Evolutionary conservation across 1,139 yeast species (phyloP).

Genomic region (Sugiyamaella japonica): DNA sequence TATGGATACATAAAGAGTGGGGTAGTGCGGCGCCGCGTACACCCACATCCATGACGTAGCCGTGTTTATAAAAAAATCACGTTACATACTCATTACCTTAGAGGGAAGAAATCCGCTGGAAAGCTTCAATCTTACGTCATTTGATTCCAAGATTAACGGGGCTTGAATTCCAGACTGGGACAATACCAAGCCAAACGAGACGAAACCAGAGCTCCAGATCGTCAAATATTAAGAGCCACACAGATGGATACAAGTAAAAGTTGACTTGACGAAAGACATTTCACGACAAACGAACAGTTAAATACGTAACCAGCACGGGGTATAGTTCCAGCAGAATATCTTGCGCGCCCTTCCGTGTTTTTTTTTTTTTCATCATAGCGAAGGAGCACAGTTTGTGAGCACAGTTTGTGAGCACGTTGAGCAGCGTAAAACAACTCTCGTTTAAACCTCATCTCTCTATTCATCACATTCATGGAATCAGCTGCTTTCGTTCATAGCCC

Average conservation of each 20-base stretch:
- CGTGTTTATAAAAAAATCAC: not conserved
- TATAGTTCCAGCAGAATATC: no score
- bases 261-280: no score
- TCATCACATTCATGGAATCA: conserved; percentile 5
- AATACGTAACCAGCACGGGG: not conserved
- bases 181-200: not conserved
- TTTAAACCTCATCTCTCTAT: not conserved
- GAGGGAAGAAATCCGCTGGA: not conserved
- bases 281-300: no score
- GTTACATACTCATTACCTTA: not conserved
- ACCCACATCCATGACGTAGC: no score
- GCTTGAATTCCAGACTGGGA: not conserved
- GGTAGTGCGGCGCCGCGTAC: no score
- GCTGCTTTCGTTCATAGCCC: conserved; percentile 19
- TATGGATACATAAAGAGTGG: no score
- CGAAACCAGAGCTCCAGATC: not conserved
- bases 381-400: no score
- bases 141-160: not conserved
- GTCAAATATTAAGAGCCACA: not conserved
- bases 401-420: no score
- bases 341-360: no score
- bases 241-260: not conserved
- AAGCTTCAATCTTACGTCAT: conserved; percentile 4
- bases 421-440: not conserved
- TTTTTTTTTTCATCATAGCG: no score